These are phyloP conservation scores for Lasiosphaeria miniovina DNA, from an alignment of 495 filamentous ascomycete species.

Conservation along the genomic window DNA sequence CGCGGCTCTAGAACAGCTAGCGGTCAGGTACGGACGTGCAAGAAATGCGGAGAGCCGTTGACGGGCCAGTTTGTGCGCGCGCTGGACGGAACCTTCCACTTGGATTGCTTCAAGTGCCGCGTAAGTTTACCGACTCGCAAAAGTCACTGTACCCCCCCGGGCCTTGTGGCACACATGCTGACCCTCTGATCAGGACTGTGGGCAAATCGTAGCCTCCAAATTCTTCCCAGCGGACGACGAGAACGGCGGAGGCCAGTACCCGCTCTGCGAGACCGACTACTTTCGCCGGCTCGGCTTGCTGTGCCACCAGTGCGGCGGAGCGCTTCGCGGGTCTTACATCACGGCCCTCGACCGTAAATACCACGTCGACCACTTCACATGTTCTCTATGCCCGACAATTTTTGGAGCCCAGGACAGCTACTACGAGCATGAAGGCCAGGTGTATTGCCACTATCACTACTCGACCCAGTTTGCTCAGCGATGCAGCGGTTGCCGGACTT, in stretches of 20 bases:
- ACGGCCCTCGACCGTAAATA: conserved; percentile 97
- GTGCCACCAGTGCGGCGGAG: conserved; percentile 88
- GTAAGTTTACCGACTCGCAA: conserved; percentile 54
- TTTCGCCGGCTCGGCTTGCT: conserved; percentile 89
- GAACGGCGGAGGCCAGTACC: conserved; percentile 80
- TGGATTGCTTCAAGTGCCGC: conserved; percentile 97
- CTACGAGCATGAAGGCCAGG: conserved; percentile 94
- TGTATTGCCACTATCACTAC: conserved; percentile 99
- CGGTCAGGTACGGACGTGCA: conserved; percentile 65
- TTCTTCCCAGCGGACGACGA: conserved; percentile 97
- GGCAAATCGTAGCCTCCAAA: conserved; percentile 93
- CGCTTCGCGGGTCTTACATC: conserved; percentile 95
- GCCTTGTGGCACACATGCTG: background rate
- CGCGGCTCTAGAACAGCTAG: conserved; percentile 47
- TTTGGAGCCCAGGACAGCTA: conserved; percentile 98
- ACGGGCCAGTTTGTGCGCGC: conserved; percentile 96
- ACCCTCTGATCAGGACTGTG: conserved; percentile 70
- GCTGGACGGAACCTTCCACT: conserved; percentile 85
- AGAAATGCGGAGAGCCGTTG: conserved; percentile 80
- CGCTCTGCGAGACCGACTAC: conserved; percentile 96
- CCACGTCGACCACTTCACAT: conserved; percentile 99
- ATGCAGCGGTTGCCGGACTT: conserved; percentile 93
- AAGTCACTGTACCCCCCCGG: background rate
- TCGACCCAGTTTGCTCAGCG: conserved; percentile 95
- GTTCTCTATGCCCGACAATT: conserved; percentile 92